phyloP scores from a whole-genome alignment of 495 filamentous ascomycete genomes.

The Delitschia confertaspora region DNA sequence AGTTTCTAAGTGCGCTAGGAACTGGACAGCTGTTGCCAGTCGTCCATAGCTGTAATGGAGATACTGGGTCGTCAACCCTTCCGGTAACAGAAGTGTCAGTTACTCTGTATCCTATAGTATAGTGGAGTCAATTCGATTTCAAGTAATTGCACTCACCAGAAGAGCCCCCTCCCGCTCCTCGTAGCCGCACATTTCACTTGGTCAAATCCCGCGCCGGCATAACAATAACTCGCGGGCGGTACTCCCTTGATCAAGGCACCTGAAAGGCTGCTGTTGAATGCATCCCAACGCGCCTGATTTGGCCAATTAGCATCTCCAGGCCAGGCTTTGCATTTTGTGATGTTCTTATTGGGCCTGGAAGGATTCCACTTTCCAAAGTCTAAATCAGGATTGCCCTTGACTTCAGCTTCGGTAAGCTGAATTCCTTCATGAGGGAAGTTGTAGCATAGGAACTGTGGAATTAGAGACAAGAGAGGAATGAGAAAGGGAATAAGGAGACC shows the following conservation, averaged over 20 bases:
- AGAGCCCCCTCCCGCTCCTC: neutral
- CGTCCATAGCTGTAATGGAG: too few relatives aligned
- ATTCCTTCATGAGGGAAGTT: conserved; percentile 19
- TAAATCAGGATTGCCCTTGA: conserved; percentile 15
- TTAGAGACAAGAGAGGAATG: too few relatives aligned
- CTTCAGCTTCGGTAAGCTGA: conserved; percentile 12
- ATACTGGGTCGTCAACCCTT: too few relatives aligned
- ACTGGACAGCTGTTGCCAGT: conserved; percentile 19
- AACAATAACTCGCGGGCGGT: conserved; percentile 17
- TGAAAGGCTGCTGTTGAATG: conserved; percentile 12
- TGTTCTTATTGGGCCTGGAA: neutral
- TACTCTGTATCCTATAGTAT: too few relatives aligned
- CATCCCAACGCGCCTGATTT: conserved; percentile 5
- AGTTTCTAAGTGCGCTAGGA: conserved; percentile 1
- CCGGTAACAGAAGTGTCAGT: too few relatives aligned
- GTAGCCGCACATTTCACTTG: conserved; percentile 5
- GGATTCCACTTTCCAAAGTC: conserved; percentile 10
- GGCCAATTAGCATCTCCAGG: conserved; percentile 23
- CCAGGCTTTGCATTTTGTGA: conserved; percentile 14
- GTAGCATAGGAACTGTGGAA: too few relatives aligned
- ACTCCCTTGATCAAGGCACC: conserved; percentile 19
- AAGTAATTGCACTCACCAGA: too few relatives aligned
- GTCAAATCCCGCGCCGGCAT: conserved; percentile 11
- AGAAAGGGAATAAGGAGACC: too few relatives aligned
- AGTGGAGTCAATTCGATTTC: too few relatives aligned